These are phyloP conservation scores for Trichomonascaceae sp. DNA, from an alignment of 1,139 yeast genomes.

Conservation along the genomic window DNA sequence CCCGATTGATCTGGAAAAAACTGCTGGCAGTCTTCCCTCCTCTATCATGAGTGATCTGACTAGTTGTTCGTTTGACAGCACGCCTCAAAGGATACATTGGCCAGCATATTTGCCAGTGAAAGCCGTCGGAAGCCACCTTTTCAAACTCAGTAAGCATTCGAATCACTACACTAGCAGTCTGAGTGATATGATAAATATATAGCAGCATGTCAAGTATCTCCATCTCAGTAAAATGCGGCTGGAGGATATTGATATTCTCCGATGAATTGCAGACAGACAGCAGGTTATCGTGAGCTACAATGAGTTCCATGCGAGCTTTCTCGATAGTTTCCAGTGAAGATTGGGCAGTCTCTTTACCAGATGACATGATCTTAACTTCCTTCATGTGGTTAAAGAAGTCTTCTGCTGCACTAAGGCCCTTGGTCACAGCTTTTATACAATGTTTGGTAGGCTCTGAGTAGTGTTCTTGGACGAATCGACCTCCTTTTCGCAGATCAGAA, in stretches of 20 bases:
- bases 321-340: not conserved
- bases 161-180: constrained; percentile 16
- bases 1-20: constrained; percentile 39
- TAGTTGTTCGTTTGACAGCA: constrained; percentile 38
- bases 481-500: not conserved
- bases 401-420: constrained; percentile 15
- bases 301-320: not conserved
- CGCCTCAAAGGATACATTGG: constrained; percentile 39
- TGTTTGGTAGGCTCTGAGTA: constrained; percentile 8
- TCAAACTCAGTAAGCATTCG: constrained; percentile 15
- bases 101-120: constrained; percentile 31
- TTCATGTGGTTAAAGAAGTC: constrained; percentile 14
- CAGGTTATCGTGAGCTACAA: not conserved
- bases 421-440: constrained; percentile 13
- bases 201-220: constrained; percentile 19
- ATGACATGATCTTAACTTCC: not conserved
- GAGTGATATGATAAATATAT: constrained; percentile 20
- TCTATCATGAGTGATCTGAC: constrained; percentile 41
- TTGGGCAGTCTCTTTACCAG: not conserved
- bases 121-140: constrained; percentile 12
- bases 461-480: not conserved
- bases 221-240: constrained; percentile 15
- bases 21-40: constrained; percentile 42
- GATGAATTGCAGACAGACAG: not conserved
- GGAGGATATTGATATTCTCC: not conserved